Conservation (phyloP, 2,329 filamentous ascomycete species). For the Xylariaceae sp. region DNA sequence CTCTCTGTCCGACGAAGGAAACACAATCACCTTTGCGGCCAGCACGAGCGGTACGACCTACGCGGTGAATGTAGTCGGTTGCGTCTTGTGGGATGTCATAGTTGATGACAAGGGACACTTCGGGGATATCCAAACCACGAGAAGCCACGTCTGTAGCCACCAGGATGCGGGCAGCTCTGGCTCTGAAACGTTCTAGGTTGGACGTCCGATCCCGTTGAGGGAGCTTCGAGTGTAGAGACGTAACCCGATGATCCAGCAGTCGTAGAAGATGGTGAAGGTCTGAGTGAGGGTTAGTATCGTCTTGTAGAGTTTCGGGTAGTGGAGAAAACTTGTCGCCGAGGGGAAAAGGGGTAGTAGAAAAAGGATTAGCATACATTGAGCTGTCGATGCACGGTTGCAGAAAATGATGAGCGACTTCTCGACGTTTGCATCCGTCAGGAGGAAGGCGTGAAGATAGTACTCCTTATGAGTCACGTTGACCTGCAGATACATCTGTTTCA, state of each 20-base stretch:
- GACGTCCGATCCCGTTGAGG: constrained; percentile 78
- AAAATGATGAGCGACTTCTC: constrained; percentile 84
- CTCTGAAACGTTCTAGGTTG: constrained; percentile 88
- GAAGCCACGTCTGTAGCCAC: constrained; percentile 94
- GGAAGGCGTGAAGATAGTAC: constrained; percentile 85
- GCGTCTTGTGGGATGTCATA: constrained; percentile 95
- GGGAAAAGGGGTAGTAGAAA: neutral
- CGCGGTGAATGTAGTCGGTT: constrained; percentile 95
- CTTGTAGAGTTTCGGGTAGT: neutral
- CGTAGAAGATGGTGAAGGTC: constrained; percentile 82
- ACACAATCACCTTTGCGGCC: constrained; percentile 77
- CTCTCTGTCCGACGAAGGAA: constrained; percentile 86
- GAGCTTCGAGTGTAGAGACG: constrained; percentile 81
- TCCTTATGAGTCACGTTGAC: constrained; percentile 81
- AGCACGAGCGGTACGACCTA: constrained; percentile 90
- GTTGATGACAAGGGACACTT: constrained; percentile 85
- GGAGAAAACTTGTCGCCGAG: no score
- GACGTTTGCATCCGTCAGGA: constrained; percentile 70
- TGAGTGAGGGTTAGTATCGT: constrained; percentile 4
- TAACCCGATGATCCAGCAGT: constrained; percentile 81
- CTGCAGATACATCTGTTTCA: constrained; percentile 80
- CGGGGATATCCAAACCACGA: constrained; percentile 90
- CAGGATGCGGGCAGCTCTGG: constrained; percentile 78
- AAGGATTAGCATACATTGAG: constrained; percentile 48
- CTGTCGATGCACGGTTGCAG: constrained; percentile 85